These are phyloP conservation scores for Vitis riparia DNA, from an alignment of 164 flowering plant genomes.

Conservation along the genomic window DNA sequence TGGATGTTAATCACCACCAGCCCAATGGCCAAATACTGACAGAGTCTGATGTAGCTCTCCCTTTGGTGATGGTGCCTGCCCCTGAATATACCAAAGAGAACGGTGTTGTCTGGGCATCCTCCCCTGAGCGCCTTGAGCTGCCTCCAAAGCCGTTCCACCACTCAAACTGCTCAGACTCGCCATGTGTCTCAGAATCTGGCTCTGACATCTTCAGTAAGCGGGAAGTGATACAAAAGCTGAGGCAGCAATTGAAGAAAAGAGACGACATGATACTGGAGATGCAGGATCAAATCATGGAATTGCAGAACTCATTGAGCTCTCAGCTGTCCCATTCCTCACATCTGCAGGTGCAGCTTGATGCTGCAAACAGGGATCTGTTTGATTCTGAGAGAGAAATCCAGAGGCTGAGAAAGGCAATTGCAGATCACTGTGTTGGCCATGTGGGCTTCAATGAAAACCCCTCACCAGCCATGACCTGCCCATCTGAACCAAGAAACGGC, in stretches of 20 bases:
- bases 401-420: conserved; percentile 83
- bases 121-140: conserved; percentile 81
- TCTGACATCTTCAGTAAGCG: conserved; percentile 86
- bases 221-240: conserved; percentile 83
- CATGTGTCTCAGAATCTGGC: conserved; percentile 87
- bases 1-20: conserved; percentile 40
- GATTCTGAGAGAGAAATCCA: conserved; percentile 88
- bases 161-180: conserved; percentile 84
- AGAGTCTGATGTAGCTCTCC: conserved; percentile 55
- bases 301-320: conserved; percentile 60
- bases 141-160: conserved; percentile 79
- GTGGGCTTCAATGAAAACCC: conserved; percentile 34
- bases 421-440: conserved; percentile 76
- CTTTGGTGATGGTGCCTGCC: conserved; percentile 63
- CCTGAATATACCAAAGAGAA: conserved; percentile 58
- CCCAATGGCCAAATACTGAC: conserved; percentile 38
- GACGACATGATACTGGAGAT: conserved; percentile 95
- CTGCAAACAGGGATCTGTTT: conserved; percentile 69
- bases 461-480: conserved; percentile 33
- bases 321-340: conserved; percentile 57
- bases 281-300: conserved; percentile 85
- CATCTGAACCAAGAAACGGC: conserved; percentile 50
- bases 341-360: conserved; percentile 75
- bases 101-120: conserved; percentile 67
- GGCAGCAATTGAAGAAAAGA: conserved; percentile 87